Base-by-base conservation (phyloP, 768 basidiomycete genomes). In the Cyathus striatus region DNA sequence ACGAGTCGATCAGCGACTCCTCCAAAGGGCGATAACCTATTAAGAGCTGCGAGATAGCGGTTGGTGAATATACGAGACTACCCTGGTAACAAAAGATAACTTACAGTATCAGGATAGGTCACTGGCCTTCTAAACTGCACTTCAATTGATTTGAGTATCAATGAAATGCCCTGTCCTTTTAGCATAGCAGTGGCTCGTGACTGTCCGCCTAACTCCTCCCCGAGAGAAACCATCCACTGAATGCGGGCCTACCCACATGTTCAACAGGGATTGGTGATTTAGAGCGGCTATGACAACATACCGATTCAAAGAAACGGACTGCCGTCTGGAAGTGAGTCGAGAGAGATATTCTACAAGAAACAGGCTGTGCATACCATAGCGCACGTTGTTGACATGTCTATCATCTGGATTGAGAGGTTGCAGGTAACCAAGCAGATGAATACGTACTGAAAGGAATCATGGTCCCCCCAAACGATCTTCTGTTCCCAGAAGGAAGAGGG, bases 351-450 rank as follows among this genome's bases (percentile, higher is more conserved):
- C 27, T 30, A 7, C n/a, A 18, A 12, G 24, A 21, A 7, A n/a
- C 5, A 6, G 5, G 17, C 9, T 27, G 16, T 34, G 59, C 72
- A 56, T 51, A 87, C 86, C 62, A 55, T 89, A 88, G 45, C 76
- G 78, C 13, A 78, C 82, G 49, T 89, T 89, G 50, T 88, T 88
- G 18, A 88, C 85, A 51, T 89, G 86, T 56, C 86, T 89, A 40
- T 45, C 17, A 45, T 17, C 36, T 22, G 27, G 10, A 25, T 48
- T 44, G 21, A 38, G n/a, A n/a, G n/a, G n/a, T n/a, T n/a, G n/a
- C n/a, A n/a, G n/a, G n/a, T n/a, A n/a, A n/a, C n/a, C n/a, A n/a
- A n/a, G 35, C 27, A 44, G 13, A 32, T 37, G 13, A 43, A n/a
- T 27, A 70, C 83, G 33, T 56, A 86, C 87, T 81, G 81, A 55